Percentiles rank a stretch among this genome's conserved stretches.
phyloP scores from a whole-genome alignment of 179 eudicot genomes.

The Spinacia oleracea region DNA sequence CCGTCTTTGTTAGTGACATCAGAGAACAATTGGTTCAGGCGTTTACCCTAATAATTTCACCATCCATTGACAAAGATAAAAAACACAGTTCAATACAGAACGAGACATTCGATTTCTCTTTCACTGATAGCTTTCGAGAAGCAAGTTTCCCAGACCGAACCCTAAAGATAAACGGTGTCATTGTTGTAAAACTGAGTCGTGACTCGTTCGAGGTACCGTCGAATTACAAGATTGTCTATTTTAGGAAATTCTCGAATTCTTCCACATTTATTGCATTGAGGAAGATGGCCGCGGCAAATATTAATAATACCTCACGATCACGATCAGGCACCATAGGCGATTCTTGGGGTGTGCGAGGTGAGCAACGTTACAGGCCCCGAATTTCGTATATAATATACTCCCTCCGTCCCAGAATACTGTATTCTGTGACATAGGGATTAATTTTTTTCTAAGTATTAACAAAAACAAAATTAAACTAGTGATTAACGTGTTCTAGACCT shows the following conservation, averaged over 20 bases:
- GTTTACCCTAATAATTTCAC: conserved; percentile 33
- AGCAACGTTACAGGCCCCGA: too few relatives aligned
- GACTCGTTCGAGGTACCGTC: conserved; percentile 38
- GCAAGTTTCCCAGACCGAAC: conserved; percentile 38
- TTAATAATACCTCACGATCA: conserved; percentile 8
- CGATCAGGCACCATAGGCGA: too few relatives aligned
- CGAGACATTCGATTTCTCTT: conserved; percentile 51
- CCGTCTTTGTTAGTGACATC: conserved; percentile 36
- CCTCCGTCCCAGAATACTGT: too few relatives aligned
- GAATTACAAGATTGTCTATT: conserved; percentile 57
- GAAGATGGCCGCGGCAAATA: conserved; percentile 34
- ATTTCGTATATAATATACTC: too few relatives aligned
- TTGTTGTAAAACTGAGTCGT: conserved; percentile 33
- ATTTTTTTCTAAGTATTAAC: too few relatives aligned
- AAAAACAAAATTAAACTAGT: too few relatives aligned
- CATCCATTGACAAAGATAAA: conserved; percentile 34
- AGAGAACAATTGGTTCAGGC: conserved; percentile 25
- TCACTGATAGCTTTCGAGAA: conserved; percentile 30
- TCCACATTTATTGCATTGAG: conserved; percentile 50
- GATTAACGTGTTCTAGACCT: too few relatives aligned
- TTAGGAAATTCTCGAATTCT: conserved; percentile 34
- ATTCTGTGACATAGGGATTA: too few relatives aligned
- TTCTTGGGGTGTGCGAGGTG: too few relatives aligned
- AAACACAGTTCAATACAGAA: conserved; percentile 26
- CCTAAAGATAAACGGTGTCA: conserved; percentile 53